These are phyloP conservation scores for Linnemannia schmuckeri DNA, from an alignment of 192 early-diverging fungal species.

Conservation along the genomic window DNA sequence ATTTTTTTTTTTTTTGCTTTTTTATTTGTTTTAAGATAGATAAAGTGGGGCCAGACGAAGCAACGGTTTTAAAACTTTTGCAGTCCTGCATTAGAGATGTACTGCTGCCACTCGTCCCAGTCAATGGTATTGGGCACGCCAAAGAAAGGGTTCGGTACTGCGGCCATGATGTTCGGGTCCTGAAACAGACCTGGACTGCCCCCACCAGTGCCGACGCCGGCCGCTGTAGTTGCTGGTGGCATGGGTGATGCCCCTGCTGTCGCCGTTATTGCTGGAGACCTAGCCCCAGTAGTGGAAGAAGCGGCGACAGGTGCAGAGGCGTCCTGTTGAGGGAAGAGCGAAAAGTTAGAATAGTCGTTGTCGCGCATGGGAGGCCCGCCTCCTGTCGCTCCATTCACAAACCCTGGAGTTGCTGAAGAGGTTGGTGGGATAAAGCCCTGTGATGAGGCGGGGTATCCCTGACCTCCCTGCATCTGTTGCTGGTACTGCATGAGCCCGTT, in stretches of 20 bases:
- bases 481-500: conserved; percentile 2
- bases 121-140: conserved; percentile 53
- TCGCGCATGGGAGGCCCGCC: not conserved
- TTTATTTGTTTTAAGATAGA: not conserved
- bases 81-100: conserved; percentile 43
- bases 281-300: not conserved
- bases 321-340: conserved; percentile 31
- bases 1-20: not conserved
- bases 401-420: not conserved
- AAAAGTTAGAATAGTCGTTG: conserved; percentile 20
- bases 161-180: conserved; percentile 15
- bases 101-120: conserved; percentile 55
- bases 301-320: not conserved
- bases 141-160: conserved; percentile 53
- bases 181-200: not conserved
- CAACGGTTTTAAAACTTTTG: conserved; percentile 19
- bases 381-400: not conserved
- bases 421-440: not conserved
- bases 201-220: not conserved
- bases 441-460: not conserved
- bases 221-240: not conserved
- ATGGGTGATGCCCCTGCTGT: not conserved
- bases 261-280: not conserved
- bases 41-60: too few relatives aligned
- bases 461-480: not conserved